A percentile compares a stretch with the other conserved stretches of the same genome.
Conservation (phyloP, 2,329 filamentous ascomycete species). For the Fusarium napiforme region DNA sequence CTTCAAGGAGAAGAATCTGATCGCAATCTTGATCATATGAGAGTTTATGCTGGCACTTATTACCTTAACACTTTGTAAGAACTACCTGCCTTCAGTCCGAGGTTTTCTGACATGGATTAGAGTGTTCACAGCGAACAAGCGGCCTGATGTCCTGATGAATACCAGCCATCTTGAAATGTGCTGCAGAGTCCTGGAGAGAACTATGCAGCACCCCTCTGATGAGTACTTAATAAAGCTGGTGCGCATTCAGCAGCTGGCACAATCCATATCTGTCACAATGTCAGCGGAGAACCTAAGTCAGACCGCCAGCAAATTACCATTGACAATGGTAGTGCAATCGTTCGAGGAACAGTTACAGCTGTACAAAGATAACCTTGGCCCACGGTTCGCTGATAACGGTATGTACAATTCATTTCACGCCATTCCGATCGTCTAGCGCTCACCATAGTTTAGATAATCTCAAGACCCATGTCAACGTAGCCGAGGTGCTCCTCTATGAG, state of each 20-base stretch:
- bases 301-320: slow-evolving; percentile 52
- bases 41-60: slow-evolving; percentile 61
- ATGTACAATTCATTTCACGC: slow-evolving; percentile 10
- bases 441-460: slow-evolving; percentile 49
- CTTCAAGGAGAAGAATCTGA: slow-evolving; percentile 34
- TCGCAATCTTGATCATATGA: slow-evolving; percentile 56
- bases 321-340: slow-evolving; percentile 55
- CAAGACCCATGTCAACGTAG: slow-evolving; percentile 56
- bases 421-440: background rate
- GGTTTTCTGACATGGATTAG: slow-evolving; percentile 36
- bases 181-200: slow-evolving; percentile 55
- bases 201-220: slow-evolving; percentile 57
- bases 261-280: slow-evolving; percentile 58
- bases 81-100: no score
- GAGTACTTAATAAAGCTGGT: slow-evolving; percentile 58
- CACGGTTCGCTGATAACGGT: slow-evolving; percentile 51
- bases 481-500: slow-evolving; percentile 61
- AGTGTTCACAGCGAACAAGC: slow-evolving; percentile 59
- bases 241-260: slow-evolving; percentile 59
- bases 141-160: slow-evolving; percentile 60
- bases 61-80: slow-evolving; percentile 62
- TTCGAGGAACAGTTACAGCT: slow-evolving; percentile 58
- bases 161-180: slow-evolving; percentile 57
- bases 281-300: slow-evolving; percentile 45
- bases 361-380: slow-evolving; percentile 52